These are phyloP conservation scores for Aspergillus sclerotialis DNA, from an alignment of 2,329 filamentous ascomycete genomes.

Conservation along the genomic window DNA sequence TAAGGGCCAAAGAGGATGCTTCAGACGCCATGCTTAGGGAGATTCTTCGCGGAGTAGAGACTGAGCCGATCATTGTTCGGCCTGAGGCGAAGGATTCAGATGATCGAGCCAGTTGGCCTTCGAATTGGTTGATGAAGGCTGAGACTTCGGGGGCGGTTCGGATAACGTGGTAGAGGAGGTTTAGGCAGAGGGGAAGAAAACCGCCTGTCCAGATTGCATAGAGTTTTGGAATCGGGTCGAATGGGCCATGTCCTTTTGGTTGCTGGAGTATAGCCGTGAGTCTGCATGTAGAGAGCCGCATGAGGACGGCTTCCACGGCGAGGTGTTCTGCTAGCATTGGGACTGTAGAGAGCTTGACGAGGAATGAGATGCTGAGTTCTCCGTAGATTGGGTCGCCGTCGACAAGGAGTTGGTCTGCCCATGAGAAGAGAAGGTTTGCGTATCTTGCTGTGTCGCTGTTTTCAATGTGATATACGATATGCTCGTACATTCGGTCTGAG, in stretches of 20 bases:
- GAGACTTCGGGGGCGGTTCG: slow-evolving; percentile 75
- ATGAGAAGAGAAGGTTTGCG: slow-evolving; percentile 82
- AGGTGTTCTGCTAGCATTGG: slow-evolving; percentile 80
- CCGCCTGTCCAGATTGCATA: slow-evolving; percentile 88
- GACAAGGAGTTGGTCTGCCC: slow-evolving; percentile 75
- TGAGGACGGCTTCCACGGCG: slow-evolving; percentile 76
- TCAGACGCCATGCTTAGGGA: slow-evolving; percentile 69
- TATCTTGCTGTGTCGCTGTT: slow-evolving; percentile 66
- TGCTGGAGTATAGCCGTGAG: slow-evolving; percentile 69
- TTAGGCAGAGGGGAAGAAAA: slow-evolving; percentile 79
- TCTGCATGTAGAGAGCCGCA: slow-evolving; percentile 70
- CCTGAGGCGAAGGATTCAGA: slow-evolving; percentile 59
- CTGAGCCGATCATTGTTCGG: slow-evolving; percentile 37
- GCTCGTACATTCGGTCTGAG: slow-evolving; percentile 62
- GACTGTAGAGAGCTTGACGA: slow-evolving; percentile 79
- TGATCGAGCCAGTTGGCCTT: slow-evolving; percentile 66
- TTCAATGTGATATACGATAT: slow-evolving; percentile 63
- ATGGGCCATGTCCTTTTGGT: slow-evolving; percentile 64
- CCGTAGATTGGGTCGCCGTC: slow-evolving; percentile 85
- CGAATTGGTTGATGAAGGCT: slow-evolving; percentile 84
- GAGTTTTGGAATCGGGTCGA: slow-evolving; percentile 67
- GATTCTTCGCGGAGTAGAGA: slow-evolving; percentile 52
- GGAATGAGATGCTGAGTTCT: slow-evolving; percentile 80
- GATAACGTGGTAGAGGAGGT: slow-evolving; percentile 76
- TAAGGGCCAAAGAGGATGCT: slow-evolving; percentile 68